Evolutionary conservation across 164 flowering plant species (phyloP).

Genomic region (Houttuynia cordata): DNA sequence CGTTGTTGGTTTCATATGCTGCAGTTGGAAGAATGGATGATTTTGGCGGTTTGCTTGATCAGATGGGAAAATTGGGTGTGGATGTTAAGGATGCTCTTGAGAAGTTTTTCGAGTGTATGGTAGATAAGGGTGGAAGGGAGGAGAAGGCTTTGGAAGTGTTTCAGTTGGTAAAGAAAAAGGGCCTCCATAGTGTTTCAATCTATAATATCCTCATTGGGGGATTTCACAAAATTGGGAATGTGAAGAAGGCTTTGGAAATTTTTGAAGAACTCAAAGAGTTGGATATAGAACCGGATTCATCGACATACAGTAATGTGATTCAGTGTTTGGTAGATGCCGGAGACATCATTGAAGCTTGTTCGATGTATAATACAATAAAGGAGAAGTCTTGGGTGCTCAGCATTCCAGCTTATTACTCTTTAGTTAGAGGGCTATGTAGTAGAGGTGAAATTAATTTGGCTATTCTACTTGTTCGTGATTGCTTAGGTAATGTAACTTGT

Average conservation of each 20-base stretch:
- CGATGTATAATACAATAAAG: conserved; percentile 45
- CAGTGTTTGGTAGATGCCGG: conserved; percentile 50
- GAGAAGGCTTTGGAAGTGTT: conserved; percentile 44
- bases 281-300: conserved; percentile 40
- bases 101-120: conserved; percentile 47
- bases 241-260: conserved; percentile 43
- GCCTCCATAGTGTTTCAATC: conserved; percentile 41
- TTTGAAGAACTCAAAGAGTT: conserved; percentile 43
- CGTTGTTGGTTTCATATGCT: conserved; percentile 55
- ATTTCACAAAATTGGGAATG: conserved; percentile 41
- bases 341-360: conserved; percentile 55
- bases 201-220: conserved; percentile 65
- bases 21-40: conserved; percentile 42
- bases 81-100: conserved; percentile 39
- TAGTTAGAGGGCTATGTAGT: conserved; percentile 67
- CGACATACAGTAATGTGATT: conserved; percentile 51
- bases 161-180: conserved; percentile 40
- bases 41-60: conserved; percentile 42
- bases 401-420: conserved; percentile 51
- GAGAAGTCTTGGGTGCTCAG: conserved; percentile 53
- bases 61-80: conserved; percentile 46
- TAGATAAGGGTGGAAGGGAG: conserved; percentile 29
- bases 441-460: conserved; percentile 70
- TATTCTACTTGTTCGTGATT: conserved; percentile 68
- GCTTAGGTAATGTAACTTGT: conserved; percentile 52